phyloP scores from a whole-genome alignment of 2,329 filamentous ascomycete genomes.

The Aspergillus vadensis region DNA sequence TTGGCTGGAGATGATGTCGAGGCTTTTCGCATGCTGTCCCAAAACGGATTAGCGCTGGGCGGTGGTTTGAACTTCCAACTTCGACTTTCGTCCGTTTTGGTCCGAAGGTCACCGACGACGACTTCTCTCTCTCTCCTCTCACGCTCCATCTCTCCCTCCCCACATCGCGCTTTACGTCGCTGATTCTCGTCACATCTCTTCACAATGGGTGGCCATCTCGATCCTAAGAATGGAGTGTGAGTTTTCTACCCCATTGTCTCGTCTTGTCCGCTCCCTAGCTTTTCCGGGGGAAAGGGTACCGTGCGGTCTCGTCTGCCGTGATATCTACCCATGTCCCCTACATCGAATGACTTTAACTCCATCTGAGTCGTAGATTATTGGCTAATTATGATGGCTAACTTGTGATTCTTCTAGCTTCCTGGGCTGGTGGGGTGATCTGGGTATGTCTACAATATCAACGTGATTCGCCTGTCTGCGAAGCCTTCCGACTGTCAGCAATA shows the following conservation, averaged over 20 bases:
- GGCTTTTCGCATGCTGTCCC: slow-evolving; percentile 37
- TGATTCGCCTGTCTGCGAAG: slow-evolving; percentile 4
- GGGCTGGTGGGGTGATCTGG: slow-evolving; percentile 73
- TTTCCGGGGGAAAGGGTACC: slow-evolving; percentile 14
- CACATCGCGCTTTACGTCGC: slow-evolving; percentile 17
- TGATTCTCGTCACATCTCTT: slow-evolving; percentile 20
- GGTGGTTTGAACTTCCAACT: slow-evolving; percentile 20
- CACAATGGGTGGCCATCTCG: slow-evolving; percentile 43
- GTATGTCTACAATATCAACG: slow-evolving; percentile 55
- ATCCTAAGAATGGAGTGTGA: slow-evolving; percentile 50
- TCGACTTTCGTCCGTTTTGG: slow-evolving; percentile 35
- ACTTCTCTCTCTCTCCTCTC: slow-evolving; percentile 18
- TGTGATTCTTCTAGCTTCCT: slow-evolving; percentile 60
- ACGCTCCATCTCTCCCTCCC: slow-evolving; percentile 17
- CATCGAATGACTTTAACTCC: not conserved
- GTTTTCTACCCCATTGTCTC: slow-evolving; percentile 24
- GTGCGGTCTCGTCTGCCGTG: slow-evolving; percentile 8
- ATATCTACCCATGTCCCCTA: not conserved
- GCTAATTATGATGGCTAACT: slow-evolving; percentile 26
- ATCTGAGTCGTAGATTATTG: not conserved
- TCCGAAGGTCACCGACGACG: slow-evolving; percentile 31
- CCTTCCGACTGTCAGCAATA: not conserved
- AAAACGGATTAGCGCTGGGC: slow-evolving; percentile 40
- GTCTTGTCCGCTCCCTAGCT: slow-evolving; percentile 6
- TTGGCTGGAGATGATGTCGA: slow-evolving; percentile 36